A percentile compares a stretch with the other conserved stretches of the same genome.
Evolutionary conservation across 257 asterid species (phyloP).

Genomic region (Cinchona pubescens): DNA sequence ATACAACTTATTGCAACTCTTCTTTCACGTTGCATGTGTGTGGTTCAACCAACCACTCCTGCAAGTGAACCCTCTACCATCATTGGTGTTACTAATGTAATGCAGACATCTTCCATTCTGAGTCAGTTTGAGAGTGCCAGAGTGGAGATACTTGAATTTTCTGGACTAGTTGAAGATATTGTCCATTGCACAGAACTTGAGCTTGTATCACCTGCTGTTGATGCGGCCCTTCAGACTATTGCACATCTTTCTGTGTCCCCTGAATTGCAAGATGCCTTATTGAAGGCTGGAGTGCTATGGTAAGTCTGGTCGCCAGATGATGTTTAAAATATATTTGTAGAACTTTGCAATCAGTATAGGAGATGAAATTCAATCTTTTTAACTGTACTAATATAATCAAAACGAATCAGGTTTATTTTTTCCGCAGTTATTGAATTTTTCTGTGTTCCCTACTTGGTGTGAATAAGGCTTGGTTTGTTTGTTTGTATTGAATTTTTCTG

Average conservation of each 20-base stretch:
- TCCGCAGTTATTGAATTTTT: neutral
- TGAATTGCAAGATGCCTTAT: constrained; percentile 72
- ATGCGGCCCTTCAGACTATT: constrained; percentile 86
- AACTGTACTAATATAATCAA: neutral
- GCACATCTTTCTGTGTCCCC: constrained; percentile 77
- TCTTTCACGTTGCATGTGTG: constrained; percentile 94
- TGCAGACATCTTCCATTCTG: constrained; percentile 80
- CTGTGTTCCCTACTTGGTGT: too few relatives aligned
- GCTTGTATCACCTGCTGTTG: constrained; percentile 81
- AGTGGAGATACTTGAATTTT: constrained; percentile 65
- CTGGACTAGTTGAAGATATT: constrained; percentile 88
- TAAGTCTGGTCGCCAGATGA: constrained; percentile 26
- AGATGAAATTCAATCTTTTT: neutral
- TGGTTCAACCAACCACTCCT: constrained; percentile 87
- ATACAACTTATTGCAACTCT: constrained; percentile 85
- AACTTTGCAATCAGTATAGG: neutral
- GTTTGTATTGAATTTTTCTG: too few relatives aligned
- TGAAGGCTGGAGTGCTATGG: constrained; percentile 93
- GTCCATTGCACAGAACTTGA: constrained; percentile 92
- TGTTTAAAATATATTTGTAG: neutral
- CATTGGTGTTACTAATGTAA: constrained; percentile 76
- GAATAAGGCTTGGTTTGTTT: too few relatives aligned
- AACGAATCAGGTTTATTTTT: neutral
- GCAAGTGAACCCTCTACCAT: constrained; percentile 75
- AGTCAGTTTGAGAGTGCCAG: constrained; percentile 95